Percentiles rank a stretch among this genome's conserved stretches.
phyloP scores from a whole-genome alignment of 345 rosid species.

The Linum tenue region DNA sequence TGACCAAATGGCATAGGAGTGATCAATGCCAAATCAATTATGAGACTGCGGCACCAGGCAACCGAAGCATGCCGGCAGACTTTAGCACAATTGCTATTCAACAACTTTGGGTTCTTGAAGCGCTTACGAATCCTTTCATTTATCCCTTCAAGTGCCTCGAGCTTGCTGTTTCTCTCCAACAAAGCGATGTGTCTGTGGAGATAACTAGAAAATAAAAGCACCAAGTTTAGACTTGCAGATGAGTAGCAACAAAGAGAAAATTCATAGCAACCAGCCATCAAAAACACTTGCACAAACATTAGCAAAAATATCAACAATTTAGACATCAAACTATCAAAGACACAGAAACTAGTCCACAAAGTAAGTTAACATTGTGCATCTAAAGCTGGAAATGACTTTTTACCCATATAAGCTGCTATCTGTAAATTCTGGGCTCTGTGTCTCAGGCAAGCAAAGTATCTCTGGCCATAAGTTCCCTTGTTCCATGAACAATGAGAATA shows the following conservation, averaged over 20 bases:
- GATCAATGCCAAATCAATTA: conserved; percentile 61
- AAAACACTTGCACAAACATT: not conserved
- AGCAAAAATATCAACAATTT: not conserved
- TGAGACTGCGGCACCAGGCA: conserved; percentile 84
- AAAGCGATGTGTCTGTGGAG: conserved; percentile 56
- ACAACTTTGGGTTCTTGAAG: conserved; percentile 83
- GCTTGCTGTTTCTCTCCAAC: conserved; percentile 61
- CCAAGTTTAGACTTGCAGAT: not conserved
- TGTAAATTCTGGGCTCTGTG: conserved; percentile 50
- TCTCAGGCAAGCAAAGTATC: conserved; percentile 62
- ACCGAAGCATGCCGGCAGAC: conserved; percentile 89
- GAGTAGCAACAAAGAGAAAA: not conserved
- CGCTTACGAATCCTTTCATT: conserved; percentile 86
- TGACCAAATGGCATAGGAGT: conserved; percentile 48
- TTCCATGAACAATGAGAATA: conserved; percentile 80
- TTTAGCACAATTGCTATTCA: conserved; percentile 63
- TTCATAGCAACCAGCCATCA: no score
- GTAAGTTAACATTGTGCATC: not conserved
- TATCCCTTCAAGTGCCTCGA: conserved; percentile 74
- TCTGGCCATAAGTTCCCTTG: conserved; percentile 94
- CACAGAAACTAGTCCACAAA: no score
- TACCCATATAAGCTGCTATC: conserved; percentile 84
- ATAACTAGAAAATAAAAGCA: conserved; percentile 32
- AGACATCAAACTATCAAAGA: not conserved
- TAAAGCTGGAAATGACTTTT: not conserved